A percentile compares a stretch with the other conserved stretches of the same genome.
phyloP scores from a whole-genome alignment of 306 rosid species.

The Morella rubra region DNA sequence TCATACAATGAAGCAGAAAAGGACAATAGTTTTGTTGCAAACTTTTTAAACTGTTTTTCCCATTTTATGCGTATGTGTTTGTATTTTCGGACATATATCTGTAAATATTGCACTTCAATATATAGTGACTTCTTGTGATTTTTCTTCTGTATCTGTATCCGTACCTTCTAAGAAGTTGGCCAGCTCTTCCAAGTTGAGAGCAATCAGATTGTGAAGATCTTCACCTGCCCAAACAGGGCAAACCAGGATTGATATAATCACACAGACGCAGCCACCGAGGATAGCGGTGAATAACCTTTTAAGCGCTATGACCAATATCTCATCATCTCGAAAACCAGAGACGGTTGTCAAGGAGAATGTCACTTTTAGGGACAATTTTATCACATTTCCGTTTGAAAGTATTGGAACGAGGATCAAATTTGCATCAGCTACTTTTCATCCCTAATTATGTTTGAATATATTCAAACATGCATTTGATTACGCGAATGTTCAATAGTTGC shows the following conservation, averaged over 20 bases:
- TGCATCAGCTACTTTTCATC: too few species aligned
- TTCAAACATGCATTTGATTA: too few species aligned
- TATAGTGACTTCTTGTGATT: neutral
- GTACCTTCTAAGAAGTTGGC: slow-evolving; percentile 62
- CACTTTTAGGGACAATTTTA: slow-evolving; percentile 69
- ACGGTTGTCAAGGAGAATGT: slow-evolving; percentile 69
- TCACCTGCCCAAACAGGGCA: slow-evolving; percentile 95
- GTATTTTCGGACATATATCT: neutral
- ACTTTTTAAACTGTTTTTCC: too few species aligned
- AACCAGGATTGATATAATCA: slow-evolving; percentile 58
- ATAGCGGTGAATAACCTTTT: slow-evolving; percentile 63
- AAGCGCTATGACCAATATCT: slow-evolving; percentile 57
- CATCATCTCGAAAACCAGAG: slow-evolving; percentile 71
- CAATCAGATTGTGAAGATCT: slow-evolving; percentile 68
- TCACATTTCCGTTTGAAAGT: too few species aligned
- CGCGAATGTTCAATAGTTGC: slow-evolving; percentile 68
- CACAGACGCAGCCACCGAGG: slow-evolving; percentile 65
- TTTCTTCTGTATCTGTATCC: neutral
- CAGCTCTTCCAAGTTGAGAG: slow-evolving; percentile 58
- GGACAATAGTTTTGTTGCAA: neutral
- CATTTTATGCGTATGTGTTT: neutral
- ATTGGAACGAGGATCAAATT: too few species aligned
- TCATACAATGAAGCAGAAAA: neutral
- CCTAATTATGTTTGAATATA: too few species aligned
- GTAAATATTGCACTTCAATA: neutral